Base-by-base conservation (phyloP, 352 stramenopile species). In the Phytophthora sansomeana region DNA sequence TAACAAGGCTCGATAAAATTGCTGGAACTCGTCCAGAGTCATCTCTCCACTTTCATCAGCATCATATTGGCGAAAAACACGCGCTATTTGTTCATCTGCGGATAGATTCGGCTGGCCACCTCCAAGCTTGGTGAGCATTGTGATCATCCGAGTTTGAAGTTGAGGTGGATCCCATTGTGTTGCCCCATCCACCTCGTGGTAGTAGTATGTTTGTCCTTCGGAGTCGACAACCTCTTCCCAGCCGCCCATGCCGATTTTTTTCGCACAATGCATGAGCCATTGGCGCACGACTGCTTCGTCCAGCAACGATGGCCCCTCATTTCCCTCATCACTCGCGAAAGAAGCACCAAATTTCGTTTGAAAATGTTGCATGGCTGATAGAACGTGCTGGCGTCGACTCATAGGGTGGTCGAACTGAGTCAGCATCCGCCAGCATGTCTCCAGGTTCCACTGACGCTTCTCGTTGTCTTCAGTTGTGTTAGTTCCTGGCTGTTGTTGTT, bases 141-240 rank as follows among this genome's bases (percentile, higher is more conserved):
- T 68, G 11, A 67, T 50, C 73, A 93, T 89, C 6, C 83, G 60
- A 7, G 62, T 64, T 24, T 83, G 71, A 29, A 91, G 65, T 10
- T 89, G 58, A 36, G 85, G 85, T 11, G 79, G 69, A 35, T 93
- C 83, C 85, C 85, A 92, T 60, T 91, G 85, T n/a, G 71, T 91
- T 43, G 48, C 42, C 0, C 78, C 77, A 19, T 72, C 70, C 1
- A 80, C 55, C 50, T 90, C 79, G 56, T 91, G 85, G 48, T 91
- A 90, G 21, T 82, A 92, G 60, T 89, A 92, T 48, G 63, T 65
- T 11, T 87, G 74, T 6, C 78, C 78, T 26, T 50, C 48, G 0
- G 63, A 35, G 44, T 89, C 78, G 1, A 75, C 55, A 9, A 85
- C 48, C 38, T 91, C 78, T 47, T 91, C 77, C 83, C 85, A 92